phyloP scores from a whole-genome alignment of 2,329 filamentous ascomycete species.

The Alternaria sp. region DNA sequence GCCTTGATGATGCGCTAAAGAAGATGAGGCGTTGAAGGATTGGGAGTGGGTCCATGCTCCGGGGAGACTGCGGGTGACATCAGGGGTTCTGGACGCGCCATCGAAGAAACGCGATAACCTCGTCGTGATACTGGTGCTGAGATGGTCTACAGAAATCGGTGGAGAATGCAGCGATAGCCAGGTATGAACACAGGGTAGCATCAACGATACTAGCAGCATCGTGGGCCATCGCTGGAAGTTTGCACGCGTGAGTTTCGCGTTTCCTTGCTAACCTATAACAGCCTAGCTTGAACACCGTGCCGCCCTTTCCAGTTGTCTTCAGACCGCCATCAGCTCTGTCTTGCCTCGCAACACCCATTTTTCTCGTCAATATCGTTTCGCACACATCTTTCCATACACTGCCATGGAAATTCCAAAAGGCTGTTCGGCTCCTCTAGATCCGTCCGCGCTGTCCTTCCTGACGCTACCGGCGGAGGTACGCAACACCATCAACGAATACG shows the following conservation, averaged over 20 bases:
- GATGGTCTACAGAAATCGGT: background rate
- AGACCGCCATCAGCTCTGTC: background rate
- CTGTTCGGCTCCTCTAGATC: background rate
- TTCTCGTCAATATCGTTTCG: background rate
- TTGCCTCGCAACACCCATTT: background rate
- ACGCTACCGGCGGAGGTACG: background rate
- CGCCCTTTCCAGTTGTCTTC: background rate
- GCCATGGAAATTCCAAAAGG: background rate
- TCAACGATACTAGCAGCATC: background rate
- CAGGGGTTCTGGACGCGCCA: background rate
- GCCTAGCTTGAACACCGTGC: background rate
- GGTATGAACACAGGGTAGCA: background rate
- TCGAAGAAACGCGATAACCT: background rate
- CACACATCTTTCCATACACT: background rate
- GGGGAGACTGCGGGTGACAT: background rate
- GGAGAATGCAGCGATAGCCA: background rate
- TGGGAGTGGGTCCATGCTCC: background rate
- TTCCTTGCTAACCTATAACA: background rate
- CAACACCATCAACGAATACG: background rate
- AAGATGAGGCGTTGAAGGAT: background rate
- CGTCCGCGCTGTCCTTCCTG: background rate
- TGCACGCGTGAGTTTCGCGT: background rate
- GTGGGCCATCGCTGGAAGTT: background rate
- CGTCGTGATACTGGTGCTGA: background rate
- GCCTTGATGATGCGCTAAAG: background rate